Evolutionary conservation across 2,329 filamentous ascomycete genomes (phyloP), one percentile per base, ranked within the genome.

Genomic region (Cercospora sp.): DNA sequence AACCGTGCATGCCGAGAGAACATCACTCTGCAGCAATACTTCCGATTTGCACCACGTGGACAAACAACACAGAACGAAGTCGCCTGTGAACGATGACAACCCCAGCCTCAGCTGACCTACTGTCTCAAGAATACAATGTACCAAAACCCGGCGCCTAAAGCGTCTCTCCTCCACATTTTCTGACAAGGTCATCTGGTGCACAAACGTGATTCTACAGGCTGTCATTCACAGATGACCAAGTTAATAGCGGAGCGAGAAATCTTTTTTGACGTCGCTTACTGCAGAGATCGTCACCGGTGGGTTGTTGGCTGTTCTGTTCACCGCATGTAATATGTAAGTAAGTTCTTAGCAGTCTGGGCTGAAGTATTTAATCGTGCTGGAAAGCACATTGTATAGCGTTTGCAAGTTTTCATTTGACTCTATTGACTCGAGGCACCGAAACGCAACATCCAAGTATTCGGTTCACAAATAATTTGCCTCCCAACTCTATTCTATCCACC

Each of bases 31-130:
- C 55, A 59, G 55, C 55, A 59, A 59, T 7, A 59, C 55, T 31
- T 59, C 55, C 55, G 55, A 59, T 59, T 42, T 59, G 55, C 55
- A 59, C 55, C 55, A 59, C 55, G 55, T 59, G 55, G 55, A 28
- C 55, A 36, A 20, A n/a, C 9, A 59, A 7, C 3, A 18, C 8
- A 40, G 36, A 28, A 18, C 13, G 30, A 33, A 16, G 6, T 12
- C 16, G 16, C 55, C 31, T 31, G 23, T 33, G 7, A 36, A 59
- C 30, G 55, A 48, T 2, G 3, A 48, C 9, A 1, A 48, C 9
- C 45, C 45, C 45, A 7, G 45, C 4, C 18, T 48, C 48, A 55
- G 48, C 48, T 55, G 48, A 55, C 48, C 12, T 55, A 16, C 48
- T 55, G 23, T 55, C 48, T 6, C 48, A 28, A 55, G 48, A 28